phyloP scores from a whole-genome alignment of 2,329 filamentous ascomycete species.

The Fusarium sp. region DNA sequence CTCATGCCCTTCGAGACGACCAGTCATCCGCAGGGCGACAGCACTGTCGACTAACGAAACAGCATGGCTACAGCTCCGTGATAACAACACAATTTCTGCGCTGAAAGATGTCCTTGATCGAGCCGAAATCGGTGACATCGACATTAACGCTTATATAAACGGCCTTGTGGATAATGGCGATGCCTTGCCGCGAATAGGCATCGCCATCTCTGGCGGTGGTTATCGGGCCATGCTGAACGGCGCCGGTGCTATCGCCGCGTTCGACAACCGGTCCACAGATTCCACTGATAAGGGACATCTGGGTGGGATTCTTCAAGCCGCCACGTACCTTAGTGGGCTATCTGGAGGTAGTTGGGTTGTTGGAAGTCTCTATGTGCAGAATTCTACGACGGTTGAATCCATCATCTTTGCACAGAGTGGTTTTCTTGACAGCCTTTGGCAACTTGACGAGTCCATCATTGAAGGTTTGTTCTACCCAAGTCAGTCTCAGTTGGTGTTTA shows the following conservation, averaged over 20 bases:
- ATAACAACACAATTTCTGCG: slow-evolving; percentile 75
- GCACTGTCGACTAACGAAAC: slow-evolving; percentile 17
- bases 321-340: slow-evolving; percentile 80
- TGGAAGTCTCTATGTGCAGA: slow-evolving; percentile 80
- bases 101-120: slow-evolving; percentile 77
- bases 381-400: slow-evolving; percentile 74
- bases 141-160: slow-evolving; percentile 76
- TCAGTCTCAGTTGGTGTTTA: not conserved
- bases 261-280: slow-evolving; percentile 74
- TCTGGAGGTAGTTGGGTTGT: slow-evolving; percentile 83
- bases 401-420: slow-evolving; percentile 26
- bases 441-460: slow-evolving; percentile 40
- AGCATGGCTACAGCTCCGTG: slow-evolving; percentile 74
- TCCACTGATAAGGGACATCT: slow-evolving; percentile 64
- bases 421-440: slow-evolving; percentile 36
- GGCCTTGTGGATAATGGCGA: slow-evolving; percentile 73
- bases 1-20: slow-evolving; percentile 16
- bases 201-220: slow-evolving; percentile 82
- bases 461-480: slow-evolving; percentile 41
- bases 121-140: slow-evolving; percentile 77
- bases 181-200: slow-evolving; percentile 66
- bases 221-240: slow-evolving; percentile 84
- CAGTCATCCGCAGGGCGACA: slow-evolving; percentile 10
- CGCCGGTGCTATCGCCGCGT: slow-evolving; percentile 78
- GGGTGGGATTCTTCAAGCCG: slow-evolving; percentile 79